These are phyloP conservation scores for Dryadomyces quercus-mongolicae DNA, from an alignment of 2,329 filamentous ascomycete genomes.

Conservation along the genomic window DNA sequence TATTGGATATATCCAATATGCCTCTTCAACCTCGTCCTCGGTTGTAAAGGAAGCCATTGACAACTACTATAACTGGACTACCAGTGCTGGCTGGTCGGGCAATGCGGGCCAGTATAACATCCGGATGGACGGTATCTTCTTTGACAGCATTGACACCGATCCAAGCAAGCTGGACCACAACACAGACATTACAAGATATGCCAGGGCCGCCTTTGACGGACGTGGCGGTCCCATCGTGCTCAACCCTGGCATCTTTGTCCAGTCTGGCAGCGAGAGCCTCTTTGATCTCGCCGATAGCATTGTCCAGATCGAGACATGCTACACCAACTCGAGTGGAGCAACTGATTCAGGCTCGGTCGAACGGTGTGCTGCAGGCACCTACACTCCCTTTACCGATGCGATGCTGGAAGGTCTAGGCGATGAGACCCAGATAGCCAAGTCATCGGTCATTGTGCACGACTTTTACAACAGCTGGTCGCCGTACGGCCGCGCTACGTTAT, in stretches of 20 bases:
- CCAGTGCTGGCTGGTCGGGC: not conserved
- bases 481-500: slow-evolving; percentile 2
- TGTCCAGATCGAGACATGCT: slow-evolving; percentile 12
- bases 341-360: slow-evolving; percentile 4
- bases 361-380: slow-evolving; percentile 8
- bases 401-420: slow-evolving; percentile 1
- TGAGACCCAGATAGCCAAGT: slow-evolving; percentile 4
- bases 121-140: slow-evolving; percentile 12
- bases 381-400: slow-evolving; percentile 7
- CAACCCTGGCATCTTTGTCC: slow-evolving; percentile 9
- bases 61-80: slow-evolving; percentile 10
- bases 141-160: slow-evolving; percentile 11
- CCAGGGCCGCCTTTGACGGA: slow-evolving; percentile 2
- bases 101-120: slow-evolving; percentile 6
- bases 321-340: slow-evolving; percentile 9
- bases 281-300: slow-evolving; percentile 10
- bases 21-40: slow-evolving; percentile 1
- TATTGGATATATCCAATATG: slow-evolving; percentile 11
- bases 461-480: slow-evolving; percentile 9
- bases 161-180: slow-evolving; percentile 7
- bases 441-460: slow-evolving; percentile 11
- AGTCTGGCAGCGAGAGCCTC: slow-evolving; percentile 9
- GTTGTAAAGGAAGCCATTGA: slow-evolving; percentile 4
- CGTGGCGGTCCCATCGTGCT: slow-evolving; percentile 8
- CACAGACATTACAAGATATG: slow-evolving; percentile 7